A percentile compares a stretch with the other conserved stretches of the same genome.
phyloP scores from a whole-genome alignment of 441 rosid species.

The Pelargonium myrrhifolium region DNA sequence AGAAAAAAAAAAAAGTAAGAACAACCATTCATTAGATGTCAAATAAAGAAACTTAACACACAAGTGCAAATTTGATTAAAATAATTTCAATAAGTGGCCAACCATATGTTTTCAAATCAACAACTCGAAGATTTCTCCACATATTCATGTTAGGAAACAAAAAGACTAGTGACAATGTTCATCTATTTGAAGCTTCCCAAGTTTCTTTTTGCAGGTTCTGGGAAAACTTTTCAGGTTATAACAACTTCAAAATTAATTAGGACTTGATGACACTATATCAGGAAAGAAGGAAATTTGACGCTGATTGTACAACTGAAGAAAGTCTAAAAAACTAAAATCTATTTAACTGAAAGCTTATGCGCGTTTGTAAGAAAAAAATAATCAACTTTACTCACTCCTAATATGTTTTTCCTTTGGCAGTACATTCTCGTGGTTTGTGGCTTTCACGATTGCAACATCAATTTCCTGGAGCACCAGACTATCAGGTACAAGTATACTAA shows the following conservation, averaged over 20 bases:
- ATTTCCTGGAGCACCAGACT: constrained; percentile 20
- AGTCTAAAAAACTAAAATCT: background rate
- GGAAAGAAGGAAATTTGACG: background rate
- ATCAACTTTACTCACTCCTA: constrained; percentile 25
- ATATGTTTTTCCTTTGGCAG: constrained; percentile 38
- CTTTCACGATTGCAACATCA: constrained; percentile 46
- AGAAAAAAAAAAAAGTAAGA: background rate
- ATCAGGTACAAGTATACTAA: background rate
- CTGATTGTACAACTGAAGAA: no score
- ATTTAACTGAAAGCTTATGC: background rate
- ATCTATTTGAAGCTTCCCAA: background rate
- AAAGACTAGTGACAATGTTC: background rate
- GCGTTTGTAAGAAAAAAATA: constrained; percentile 1
- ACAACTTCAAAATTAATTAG: no score
- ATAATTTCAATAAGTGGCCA: background rate
- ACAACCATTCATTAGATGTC: background rate
- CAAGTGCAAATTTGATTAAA: background rate
- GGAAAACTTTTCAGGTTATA: background rate
- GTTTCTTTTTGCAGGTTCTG: background rate
- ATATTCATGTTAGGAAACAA: background rate
- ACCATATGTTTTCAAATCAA: background rate
- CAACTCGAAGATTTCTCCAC: background rate
- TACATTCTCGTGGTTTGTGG: constrained; percentile 35
- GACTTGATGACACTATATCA: no score
- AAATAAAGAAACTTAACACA: background rate